Percentiles rank a stretch among this genome's conserved stretches.
Conservation (phyloP, 2,329 filamentous ascomycete species). For the Claviceps maximensis region DNA sequence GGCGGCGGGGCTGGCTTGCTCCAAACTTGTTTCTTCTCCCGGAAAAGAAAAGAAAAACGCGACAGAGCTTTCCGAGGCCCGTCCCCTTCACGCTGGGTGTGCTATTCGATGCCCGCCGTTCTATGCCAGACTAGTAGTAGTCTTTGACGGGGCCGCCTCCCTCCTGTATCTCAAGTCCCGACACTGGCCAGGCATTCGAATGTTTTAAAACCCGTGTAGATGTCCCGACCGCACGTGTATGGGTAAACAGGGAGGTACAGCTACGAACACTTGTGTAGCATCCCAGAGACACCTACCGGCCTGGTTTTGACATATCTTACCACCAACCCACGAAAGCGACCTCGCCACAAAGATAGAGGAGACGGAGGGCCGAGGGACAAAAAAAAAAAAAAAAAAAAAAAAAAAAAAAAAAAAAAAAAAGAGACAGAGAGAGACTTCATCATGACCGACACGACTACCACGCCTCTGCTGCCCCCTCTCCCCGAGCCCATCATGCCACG, state of each 20-base stretch:
- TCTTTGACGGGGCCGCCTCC: background rate
- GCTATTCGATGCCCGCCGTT: too few relatives aligned
- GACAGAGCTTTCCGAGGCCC: too few relatives aligned
- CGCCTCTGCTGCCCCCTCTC: conserved; percentile 2
- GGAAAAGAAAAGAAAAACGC: too few relatives aligned
- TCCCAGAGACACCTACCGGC: too few relatives aligned
- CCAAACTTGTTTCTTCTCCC: background rate
- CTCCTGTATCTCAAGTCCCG: too few relatives aligned
- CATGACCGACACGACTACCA: background rate
- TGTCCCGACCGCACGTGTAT: background rate
- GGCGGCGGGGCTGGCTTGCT: background rate
- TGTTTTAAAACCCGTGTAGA: background rate
- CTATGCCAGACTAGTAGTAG: background rate
- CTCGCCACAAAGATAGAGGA: background rate
- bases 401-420: too few relatives aligned
- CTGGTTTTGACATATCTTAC: background rate
- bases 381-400: too few relatives aligned
- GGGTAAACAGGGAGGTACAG: background rate
- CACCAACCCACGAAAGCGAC: background rate
- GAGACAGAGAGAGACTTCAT: background rate
- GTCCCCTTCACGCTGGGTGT: too few relatives aligned
- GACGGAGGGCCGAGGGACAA: too few relatives aligned
- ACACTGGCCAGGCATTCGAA: too few relatives aligned
- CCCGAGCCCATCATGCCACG: background rate
- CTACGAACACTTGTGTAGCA: background rate